phyloP scores from a whole-genome alignment of 2,329 filamentous ascomycete species.

The Drechslerella dactyloides region DNA sequence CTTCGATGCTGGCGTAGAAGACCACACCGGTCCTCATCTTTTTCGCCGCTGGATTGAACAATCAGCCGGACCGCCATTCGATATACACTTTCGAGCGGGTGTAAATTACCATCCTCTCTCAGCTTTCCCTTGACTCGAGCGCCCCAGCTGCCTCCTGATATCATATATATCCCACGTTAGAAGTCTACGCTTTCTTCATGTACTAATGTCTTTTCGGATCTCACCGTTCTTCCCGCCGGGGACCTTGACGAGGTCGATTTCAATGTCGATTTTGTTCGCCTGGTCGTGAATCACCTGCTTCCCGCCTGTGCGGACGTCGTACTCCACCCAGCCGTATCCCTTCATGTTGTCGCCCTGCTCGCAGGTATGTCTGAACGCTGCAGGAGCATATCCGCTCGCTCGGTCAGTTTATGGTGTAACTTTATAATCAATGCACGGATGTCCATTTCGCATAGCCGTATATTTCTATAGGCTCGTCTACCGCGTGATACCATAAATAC shows the following conservation, averaged over 20 bases:
- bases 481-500: too few species aligned
- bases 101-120: constrained; percentile 62
- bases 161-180: constrained; percentile 58
- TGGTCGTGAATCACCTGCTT: constrained; percentile 89
- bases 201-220: too few species aligned
- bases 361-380: constrained; percentile 90
- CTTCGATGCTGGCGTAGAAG: constrained; percentile 84
- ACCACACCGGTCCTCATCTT: constrained; percentile 77
- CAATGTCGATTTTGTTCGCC: constrained; percentile 85
- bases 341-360: constrained; percentile 93
- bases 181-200: too few species aligned
- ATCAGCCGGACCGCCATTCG: constrained; percentile 7
- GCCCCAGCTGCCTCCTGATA: constrained; percentile 78
- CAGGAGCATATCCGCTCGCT: background rate
- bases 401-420: background rate
- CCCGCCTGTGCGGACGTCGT: constrained; percentile 85
- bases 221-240: constrained; percentile 78
- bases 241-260: constrained; percentile 91
- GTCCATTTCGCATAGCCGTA: too few species aligned
- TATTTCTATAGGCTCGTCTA: too few species aligned
- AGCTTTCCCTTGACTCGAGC: constrained; percentile 83
- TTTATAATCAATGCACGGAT: too few species aligned
- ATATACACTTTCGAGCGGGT: background rate
- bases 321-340: constrained; percentile 98
- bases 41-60: constrained; percentile 59